Percentiles rank a stretch among this genome's conserved stretches.
These are phyloP conservation scores for Penicillium paxilli DNA, from an alignment of 495 filamentous ascomycete species.

Conservation along the genomic window DNA sequence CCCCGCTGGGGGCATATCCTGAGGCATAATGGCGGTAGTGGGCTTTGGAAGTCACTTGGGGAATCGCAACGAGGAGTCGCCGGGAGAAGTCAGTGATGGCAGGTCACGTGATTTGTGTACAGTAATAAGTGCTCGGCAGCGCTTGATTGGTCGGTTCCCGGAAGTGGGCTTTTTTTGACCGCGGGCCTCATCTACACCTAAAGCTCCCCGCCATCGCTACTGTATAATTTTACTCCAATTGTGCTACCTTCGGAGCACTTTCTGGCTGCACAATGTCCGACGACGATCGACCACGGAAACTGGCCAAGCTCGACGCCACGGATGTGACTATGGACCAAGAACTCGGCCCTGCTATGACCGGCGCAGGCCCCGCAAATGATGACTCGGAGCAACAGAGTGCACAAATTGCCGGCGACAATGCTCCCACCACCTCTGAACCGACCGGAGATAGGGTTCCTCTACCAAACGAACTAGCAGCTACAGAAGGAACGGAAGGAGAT, in stretches of 20 bases:
- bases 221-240: not conserved
- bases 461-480: not conserved
- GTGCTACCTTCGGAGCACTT: not conserved
- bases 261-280: constrained; percentile 43
- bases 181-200: constrained; percentile 14
- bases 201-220: not conserved
- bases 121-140: constrained; percentile 36
- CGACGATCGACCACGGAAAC: constrained; percentile 54
- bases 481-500: constrained; percentile 13
- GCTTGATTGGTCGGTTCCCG: constrained; percentile 31
- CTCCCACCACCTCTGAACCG: constrained; percentile 5
- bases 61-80: constrained; percentile 23
- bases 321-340: constrained; percentile 15
- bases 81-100: constrained; percentile 36
- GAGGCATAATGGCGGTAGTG: constrained; percentile 47
- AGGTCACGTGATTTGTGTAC: constrained; percentile 33
- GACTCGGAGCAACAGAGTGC: constrained; percentile 6
- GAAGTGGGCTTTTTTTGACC: constrained; percentile 21
- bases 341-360: constrained; percentile 34
- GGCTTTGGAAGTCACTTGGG: constrained; percentile 20
- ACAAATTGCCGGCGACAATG: constrained; percentile 2
- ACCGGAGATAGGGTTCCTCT: not conserved
- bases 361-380: constrained; percentile 23
- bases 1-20: constrained; percentile 91
- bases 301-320: constrained; percentile 46